Percentiles rank a stretch among this genome's conserved stretches.
These are phyloP conservation scores for Cordia subcordata DNA, from an alignment of 257 asterid genomes.

Conservation along the genomic window DNA sequence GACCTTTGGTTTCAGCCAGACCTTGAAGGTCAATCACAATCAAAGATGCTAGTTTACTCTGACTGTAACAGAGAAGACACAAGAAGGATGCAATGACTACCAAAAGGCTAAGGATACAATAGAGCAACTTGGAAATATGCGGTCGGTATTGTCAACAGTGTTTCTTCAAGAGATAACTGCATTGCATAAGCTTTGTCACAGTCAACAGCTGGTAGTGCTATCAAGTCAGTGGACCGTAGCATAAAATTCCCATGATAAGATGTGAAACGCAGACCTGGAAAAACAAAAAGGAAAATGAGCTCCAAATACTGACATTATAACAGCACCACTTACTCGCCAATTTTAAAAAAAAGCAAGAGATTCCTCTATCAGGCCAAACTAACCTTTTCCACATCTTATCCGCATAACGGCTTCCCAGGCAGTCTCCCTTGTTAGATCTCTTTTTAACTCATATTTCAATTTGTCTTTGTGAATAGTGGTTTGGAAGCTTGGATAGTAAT, in stretches of 20 bases:
- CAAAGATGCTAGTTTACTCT: no score
- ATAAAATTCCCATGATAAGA: slow-evolving; percentile 68
- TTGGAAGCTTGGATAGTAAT: slow-evolving; percentile 59
- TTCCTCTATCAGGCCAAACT: neutral
- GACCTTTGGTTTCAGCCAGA: no score
- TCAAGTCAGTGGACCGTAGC: slow-evolving; percentile 56
- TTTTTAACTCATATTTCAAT: slow-evolving; percentile 54
- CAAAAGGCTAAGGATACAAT: slow-evolving; percentile 46
- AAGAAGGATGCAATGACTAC: no score
- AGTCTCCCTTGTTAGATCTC: slow-evolving; percentile 73
- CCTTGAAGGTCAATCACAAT: no score
- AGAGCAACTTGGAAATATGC: slow-evolving; percentile 74
- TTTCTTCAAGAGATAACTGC: slow-evolving; percentile 58
- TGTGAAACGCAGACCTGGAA: slow-evolving; percentile 62
- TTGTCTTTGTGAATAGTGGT: slow-evolving; percentile 50
- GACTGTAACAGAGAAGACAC: no score
- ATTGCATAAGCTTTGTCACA: slow-evolving; percentile 75
- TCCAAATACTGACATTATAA: slow-evolving; percentile 1
- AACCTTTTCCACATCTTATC: slow-evolving; percentile 79
- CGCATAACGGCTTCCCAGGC: slow-evolving; percentile 87
- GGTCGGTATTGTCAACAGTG: slow-evolving; percentile 46
- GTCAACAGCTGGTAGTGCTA: slow-evolving; percentile 73
- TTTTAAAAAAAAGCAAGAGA: neutral
- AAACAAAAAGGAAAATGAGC: slow-evolving; percentile 10
- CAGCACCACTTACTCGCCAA: neutral